Conservation (phyloP, 1,284 basidiomycete species). For the Hemileia vastatrix region DNA sequence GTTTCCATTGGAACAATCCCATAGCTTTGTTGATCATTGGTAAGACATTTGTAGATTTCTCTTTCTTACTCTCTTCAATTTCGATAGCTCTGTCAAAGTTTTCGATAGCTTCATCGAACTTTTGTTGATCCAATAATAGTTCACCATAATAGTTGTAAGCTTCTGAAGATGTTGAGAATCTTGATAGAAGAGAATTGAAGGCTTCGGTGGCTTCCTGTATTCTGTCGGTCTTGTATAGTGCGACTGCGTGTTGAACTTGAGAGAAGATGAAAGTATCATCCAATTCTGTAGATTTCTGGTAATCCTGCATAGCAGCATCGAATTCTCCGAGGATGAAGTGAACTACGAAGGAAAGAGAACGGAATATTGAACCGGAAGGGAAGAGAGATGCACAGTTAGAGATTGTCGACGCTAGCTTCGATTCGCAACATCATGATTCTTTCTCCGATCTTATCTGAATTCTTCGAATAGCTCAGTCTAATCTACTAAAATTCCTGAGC, state of each 20-base stretch:
- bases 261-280: conserved; percentile 81
- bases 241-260: conserved; percentile 93
- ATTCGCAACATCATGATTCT: too few relatives aligned
- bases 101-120: conserved; percentile 78
- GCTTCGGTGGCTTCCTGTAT: conserved; percentile 72
- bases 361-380: not conserved
- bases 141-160: conserved; percentile 64
- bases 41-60: conserved; percentile 39
- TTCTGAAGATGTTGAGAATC: conserved; percentile 34
- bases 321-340: conserved; percentile 93
- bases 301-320: conserved; percentile 73
- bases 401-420: too few relatives aligned
- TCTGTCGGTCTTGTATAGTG: conserved; percentile 82
- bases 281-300: conserved; percentile 72
- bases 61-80: conserved; percentile 70
- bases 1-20: conserved; percentile 89
- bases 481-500: too few relatives aligned
- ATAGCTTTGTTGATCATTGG: conserved; percentile 96
- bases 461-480: not conserved
- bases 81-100: conserved; percentile 89
- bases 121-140: conserved; percentile 80
- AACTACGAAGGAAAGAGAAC: conserved; percentile 53
- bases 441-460: too few relatives aligned
- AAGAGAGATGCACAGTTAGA: too few relatives aligned
- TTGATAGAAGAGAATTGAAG: conserved; percentile 63